Base-by-base conservation (phyloP, 1,284 basidiomycete genomes). In the Ustilago vetiveriae region DNA sequence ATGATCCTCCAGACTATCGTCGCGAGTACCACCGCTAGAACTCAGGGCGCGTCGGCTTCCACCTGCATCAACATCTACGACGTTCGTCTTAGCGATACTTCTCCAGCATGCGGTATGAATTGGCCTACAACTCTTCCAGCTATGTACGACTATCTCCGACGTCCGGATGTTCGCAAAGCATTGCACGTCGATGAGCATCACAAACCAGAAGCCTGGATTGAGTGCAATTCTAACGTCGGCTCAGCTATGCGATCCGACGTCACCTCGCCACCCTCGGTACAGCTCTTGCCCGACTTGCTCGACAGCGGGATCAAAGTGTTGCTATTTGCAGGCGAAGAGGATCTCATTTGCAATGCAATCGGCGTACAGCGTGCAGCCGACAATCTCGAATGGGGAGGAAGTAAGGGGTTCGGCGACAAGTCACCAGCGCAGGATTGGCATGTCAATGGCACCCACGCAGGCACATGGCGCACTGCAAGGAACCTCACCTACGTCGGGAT, bases 11-110 rank as follows among this genome's bases (percentile, higher is more conserved):
- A 83, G 13, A 83, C 84, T 14, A 87, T 96, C 33, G 86, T 90
- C 4, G 82, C 84, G 17, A 85, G 86, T 39, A 89, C 87, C 51
- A 84, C 46, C 16, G 24, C 55, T 30, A 64, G 51, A 19, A 51
- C 40, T n/a, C 52, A 41, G 4, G 57, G 55, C 10, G 39, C 69
- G 3, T 56, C 51, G 1, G 46, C 19, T 3, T 46, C 85, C 33
- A 90, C 88, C 83, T 99, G 95, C 82, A 85, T 94, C 75, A 99
- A 99, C 82, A 88, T 98, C 40, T 99, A 98, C 78, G 96, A 99
- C 78, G 88, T 98, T 19, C 89, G 96, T 29, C 84, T 92, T 24
- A 88, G 90, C 51, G 96, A 99, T 81, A 86, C 86, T 13, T 85
- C 82, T 41, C 94, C 94, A n/a, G 89, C 88, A 3, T 99, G 95